Evolutionary conservation across 306 rosid genomes (phyloP).

Genomic region (Begonia loranthoides): DNA sequence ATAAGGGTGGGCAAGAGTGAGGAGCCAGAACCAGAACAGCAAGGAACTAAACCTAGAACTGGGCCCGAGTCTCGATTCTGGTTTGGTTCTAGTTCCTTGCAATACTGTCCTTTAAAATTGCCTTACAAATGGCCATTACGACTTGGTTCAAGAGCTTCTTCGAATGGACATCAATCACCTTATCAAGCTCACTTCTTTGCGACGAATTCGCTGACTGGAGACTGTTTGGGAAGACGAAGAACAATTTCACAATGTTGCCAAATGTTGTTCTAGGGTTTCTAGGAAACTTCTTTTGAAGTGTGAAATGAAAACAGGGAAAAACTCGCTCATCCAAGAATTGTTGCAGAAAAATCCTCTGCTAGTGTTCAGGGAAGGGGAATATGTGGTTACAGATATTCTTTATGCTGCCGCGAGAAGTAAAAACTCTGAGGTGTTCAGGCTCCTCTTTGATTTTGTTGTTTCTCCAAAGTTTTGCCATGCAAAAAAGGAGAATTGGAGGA

Average conservation of each 20-base stretch:
- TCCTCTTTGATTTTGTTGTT: conserved; percentile 50
- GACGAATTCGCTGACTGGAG: background rate
- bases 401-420: conserved; percentile 52
- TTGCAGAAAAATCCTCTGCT: conserved; percentile 38
- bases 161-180: background rate
- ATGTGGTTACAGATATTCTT: conserved; percentile 39
- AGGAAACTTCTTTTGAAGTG: background rate
- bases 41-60: no score
- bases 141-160: background rate
- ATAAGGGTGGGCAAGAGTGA: no score
- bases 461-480: conserved; percentile 43
- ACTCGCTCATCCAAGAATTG: conserved; percentile 43
- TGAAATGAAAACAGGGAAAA: conserved; percentile 40
- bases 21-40: no score
- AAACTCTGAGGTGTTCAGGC: conserved; percentile 34
- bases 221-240: background rate
- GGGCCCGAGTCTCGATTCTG: no score
- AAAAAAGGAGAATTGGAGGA: conserved; percentile 42
- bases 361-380: conserved; percentile 58
- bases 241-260: background rate
- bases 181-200: background rate
- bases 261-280: background rate
- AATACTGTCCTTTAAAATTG: no score
- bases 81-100: no score
- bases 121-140: background rate